phyloP scores from a whole-genome alignment of 75 land plant species.

The Selaginella moellendorffii region DNA sequence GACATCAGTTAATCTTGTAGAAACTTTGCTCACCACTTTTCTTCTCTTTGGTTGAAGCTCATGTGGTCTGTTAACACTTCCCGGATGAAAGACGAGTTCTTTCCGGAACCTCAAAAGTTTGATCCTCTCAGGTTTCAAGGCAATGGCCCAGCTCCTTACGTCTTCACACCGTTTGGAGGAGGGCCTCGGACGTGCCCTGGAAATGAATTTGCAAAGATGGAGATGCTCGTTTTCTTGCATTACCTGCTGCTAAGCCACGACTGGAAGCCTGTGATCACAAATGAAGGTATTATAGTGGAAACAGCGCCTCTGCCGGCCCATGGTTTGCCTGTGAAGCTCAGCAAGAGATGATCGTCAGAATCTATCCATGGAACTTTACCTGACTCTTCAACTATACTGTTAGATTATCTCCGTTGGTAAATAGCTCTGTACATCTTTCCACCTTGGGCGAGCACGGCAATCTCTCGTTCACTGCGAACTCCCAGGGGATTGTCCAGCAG shows the following conservation, averaged over 20 bases:
- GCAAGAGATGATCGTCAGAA: too few species aligned
- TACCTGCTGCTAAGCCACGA: constrained; percentile 29
- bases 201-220: too few species aligned
- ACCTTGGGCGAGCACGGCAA: constrained; percentile 68
- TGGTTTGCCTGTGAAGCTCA: constrained; percentile 1
- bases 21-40: too few species aligned
- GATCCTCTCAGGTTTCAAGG: constrained; percentile 41
- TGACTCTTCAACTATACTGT: too few species aligned
- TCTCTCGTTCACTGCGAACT: constrained; percentile 75
- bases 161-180: constrained; percentile 54
- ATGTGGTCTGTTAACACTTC: constrained; percentile 22
- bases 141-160: constrained; percentile 16
- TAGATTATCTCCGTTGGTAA: too few species aligned
- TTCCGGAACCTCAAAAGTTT: constrained; percentile 30
- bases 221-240: constrained; percentile 32
- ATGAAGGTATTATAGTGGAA: constrained; percentile 26
- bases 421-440: constrained; percentile 60
- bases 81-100: constrained; percentile 23
- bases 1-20: too few species aligned
- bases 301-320: constrained; percentile 11
- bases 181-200: too few species aligned
- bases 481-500: constrained; percentile 62
- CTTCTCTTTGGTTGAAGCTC: too few species aligned
- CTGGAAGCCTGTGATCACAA: constrained; percentile 17
- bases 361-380: too few species aligned